Evolutionary conservation across 2,329 filamentous ascomycete species (phyloP), one percentile per base, ranked within the genome.

Genomic region (Pseudovirgaria hyperparasitica): DNA sequence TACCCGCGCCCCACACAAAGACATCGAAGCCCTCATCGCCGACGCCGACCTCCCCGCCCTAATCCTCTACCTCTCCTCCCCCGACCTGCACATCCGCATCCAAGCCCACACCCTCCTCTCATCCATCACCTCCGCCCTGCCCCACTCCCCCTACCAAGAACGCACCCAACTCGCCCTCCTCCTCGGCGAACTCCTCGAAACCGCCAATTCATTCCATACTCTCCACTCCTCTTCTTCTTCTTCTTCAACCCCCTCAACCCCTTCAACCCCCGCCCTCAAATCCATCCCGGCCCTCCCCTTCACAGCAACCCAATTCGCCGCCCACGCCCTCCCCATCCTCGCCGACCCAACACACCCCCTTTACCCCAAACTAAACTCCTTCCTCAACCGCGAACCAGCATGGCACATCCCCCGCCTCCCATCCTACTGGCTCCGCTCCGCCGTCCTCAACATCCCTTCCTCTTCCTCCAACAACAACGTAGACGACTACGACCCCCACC

Each of bases 321-420:
- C 69, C 24, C 72, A 73, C 37, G 72, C 76, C 2, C 62, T 92
- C 6, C 58, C 67, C 2, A 72, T 92, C 10, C 57, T 92, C 23
- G 68, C 65, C 13, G 76, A 82, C 34, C 87, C 87, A 1, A 65
- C 84, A 10, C 82, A 92, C 46, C 72, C 71, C 33, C 68, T 94
- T 19, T 96, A 93, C 49, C 71, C 74, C 31, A 93, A 93, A 48
- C 60, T 90, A 54, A 93, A 92, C 58, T 63, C 67, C 5, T 94
- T 86, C 50, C 68, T 96, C 19, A 82, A 82, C 13, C 74, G 74
- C 27, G 70, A 74, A 0, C 86, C 87, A 1, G 54, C 65, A 14
- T 96, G 87, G 87, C 65, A 75, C 9, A 46, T 65, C 8, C 52
- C 52, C 16, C 67, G 66, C 23, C 49, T 76, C 5, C 61, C 68